These are phyloP conservation scores for Knufia fluminis DNA, from an alignment of 2,329 filamentous ascomycete genomes.

Conservation along the genomic window DNA sequence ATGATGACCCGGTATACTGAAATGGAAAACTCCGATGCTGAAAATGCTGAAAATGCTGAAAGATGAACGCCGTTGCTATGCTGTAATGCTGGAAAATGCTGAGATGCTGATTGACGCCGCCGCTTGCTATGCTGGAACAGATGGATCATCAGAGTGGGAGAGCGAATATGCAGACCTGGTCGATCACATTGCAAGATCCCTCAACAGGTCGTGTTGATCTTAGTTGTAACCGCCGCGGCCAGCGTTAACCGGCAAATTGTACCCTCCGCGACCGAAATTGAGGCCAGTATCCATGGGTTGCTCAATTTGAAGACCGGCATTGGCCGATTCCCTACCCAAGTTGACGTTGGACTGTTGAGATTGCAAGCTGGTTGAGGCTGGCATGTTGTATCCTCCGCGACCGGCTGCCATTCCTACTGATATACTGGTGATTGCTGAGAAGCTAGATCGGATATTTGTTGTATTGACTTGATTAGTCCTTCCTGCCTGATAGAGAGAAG, in stretches of 20 bases:
- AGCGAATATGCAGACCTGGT: no score
- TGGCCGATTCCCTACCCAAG: no score
- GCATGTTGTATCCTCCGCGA: constrained; percentile 27
- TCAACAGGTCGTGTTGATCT: no score
- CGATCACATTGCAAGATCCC: no score
- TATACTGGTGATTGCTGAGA: background rate
- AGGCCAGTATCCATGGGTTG: background rate
- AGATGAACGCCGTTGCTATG: background rate
- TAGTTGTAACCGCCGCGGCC: constrained; percentile 30
- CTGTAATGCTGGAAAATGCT: constrained; percentile 12
- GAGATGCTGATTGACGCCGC: constrained; percentile 12
- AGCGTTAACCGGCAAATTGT: constrained; percentile 22
- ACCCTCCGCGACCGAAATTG: constrained; percentile 22
- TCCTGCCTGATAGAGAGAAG: constrained; percentile 3
- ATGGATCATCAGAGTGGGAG: background rate
- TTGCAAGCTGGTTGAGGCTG: constrained; percentile 26
- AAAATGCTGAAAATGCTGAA: constrained; percentile 15
- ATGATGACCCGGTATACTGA: background rate
- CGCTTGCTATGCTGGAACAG: constrained; percentile 8
- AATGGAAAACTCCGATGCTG: constrained; percentile 2
- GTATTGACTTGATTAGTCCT: constrained; percentile 5
- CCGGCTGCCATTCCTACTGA: constrained; percentile 20
- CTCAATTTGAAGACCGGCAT: background rate
- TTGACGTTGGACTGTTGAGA: no score
- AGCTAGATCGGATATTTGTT: background rate